Evolutionary conservation across 345 rosid genomes (phyloP).

Genomic region (Erucastrum elatum): DNA sequence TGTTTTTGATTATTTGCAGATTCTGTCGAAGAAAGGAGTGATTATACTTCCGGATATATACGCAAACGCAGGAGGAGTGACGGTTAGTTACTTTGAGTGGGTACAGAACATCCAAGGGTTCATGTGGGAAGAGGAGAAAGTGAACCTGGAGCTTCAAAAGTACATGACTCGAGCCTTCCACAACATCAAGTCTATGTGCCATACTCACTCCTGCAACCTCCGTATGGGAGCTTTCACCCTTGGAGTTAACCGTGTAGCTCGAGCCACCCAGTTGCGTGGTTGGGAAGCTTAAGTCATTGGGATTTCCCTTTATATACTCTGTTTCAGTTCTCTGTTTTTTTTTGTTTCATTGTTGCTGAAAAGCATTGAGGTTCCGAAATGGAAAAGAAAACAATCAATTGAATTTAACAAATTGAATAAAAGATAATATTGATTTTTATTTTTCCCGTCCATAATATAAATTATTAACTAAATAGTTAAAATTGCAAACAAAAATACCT

Average conservation of each 20-base stretch:
- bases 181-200: slow-evolving; percentile 89
- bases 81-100: slow-evolving; percentile 99
- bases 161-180: slow-evolving; percentile 89
- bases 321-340: slow-evolving; percentile 21
- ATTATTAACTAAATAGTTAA: background rate
- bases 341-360: slow-evolving; percentile 19
- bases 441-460: background rate
- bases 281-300: slow-evolving; percentile 74
- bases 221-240: slow-evolving; percentile 99
- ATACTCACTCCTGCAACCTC: slow-evolving; percentile 75
- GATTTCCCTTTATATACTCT: slow-evolving; percentile 4
- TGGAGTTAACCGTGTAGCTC: slow-evolving; percentile 91
- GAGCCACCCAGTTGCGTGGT: slow-evolving; percentile 83
- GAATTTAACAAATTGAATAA: slow-evolving; percentile 29
- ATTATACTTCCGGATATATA: slow-evolving; percentile 90
- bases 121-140: slow-evolving; percentile 98
- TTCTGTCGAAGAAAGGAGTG: slow-evolving; percentile 88
- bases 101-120: slow-evolving; percentile 99
- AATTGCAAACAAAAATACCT: background rate
- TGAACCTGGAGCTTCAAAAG: slow-evolving; percentile 67
- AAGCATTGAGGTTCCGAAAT: slow-evolving; percentile 33
- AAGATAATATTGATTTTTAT: background rate
- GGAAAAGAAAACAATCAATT: slow-evolving; percentile 28
- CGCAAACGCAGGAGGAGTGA: slow-evolving; percentile 97
- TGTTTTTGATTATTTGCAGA: slow-evolving; percentile 46